Conservation (phyloP, 106 monocot species). For the Iris macrosiphon region DNA sequence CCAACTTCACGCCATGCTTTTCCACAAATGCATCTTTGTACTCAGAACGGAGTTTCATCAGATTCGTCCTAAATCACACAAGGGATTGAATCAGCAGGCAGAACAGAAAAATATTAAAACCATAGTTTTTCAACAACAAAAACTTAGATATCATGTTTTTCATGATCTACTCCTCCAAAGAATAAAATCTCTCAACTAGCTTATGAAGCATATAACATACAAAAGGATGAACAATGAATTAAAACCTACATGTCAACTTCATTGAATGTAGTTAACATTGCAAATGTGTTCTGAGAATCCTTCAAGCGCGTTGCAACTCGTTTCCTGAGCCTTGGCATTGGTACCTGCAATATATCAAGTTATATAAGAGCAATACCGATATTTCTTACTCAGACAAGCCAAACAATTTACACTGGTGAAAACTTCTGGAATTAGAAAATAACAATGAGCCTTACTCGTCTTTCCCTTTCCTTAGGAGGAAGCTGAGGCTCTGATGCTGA, state of each 20-base stretch:
- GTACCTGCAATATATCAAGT: conserved; percentile 39
- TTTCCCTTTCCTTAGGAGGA: conserved; percentile 90
- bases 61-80: conserved; percentile 52
- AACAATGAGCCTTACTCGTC: conserved; percentile 40
- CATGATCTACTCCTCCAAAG: background rate
- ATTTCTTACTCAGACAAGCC: background rate
- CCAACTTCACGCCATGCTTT: conserved; percentile 83
- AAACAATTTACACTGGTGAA: background rate
- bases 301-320: conserved; percentile 86
- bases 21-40: conserved; percentile 75
- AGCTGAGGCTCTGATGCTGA: conserved; percentile 83
- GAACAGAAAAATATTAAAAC: background rate
- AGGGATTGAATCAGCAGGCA: background rate
- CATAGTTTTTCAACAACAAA: background rate
- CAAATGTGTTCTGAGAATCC: conserved; percentile 97
- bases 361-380: background rate
- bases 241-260: conserved; percentile 93
- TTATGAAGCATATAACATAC: background rate
- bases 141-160: background rate
- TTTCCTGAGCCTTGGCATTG: conserved; percentile 85
- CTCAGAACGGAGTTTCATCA: conserved; percentile 92
- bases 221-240: background rate
- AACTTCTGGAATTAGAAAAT: background rate
- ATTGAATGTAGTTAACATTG: conserved; percentile 92
- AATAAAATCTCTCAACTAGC: background rate